A percentile compares a stretch with the other conserved stretches of the same genome.
phyloP scores from a whole-genome alignment of 139 green algal species.

The Bryopsis sp. region DNA sequence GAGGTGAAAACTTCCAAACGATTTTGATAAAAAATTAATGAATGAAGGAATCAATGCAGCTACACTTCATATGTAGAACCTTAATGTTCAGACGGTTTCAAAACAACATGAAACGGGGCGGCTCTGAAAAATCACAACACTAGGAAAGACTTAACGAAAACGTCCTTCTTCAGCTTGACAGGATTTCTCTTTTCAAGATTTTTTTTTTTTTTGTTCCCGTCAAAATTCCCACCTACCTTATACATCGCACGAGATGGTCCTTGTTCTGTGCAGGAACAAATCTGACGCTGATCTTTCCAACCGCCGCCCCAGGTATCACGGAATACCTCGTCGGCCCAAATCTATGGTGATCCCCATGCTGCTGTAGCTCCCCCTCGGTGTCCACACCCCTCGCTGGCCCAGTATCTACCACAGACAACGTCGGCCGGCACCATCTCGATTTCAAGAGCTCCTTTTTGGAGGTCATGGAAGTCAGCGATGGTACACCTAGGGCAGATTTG shows the following conservation, averaged over 20 bases:
- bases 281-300: slow-evolving; percentile 64
- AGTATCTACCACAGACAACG: slow-evolving; percentile 81
- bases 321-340: slow-evolving; percentile 90
- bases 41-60: no score
- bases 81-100: no score
- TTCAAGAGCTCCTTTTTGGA: slow-evolving; percentile 63
- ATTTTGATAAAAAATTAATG: no score
- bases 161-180: no score
- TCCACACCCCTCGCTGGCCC: slow-evolving; percentile 23
- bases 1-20: no score
- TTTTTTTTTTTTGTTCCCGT: no score
- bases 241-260: slow-evolving; percentile 40
- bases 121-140: no score
- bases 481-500: slow-evolving; percentile 53
- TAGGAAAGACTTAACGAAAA: no score
- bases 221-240: no score
- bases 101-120: no score
- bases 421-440: slow-evolving; percentile 79
- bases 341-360: background rate
- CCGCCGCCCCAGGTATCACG: slow-evolving; percentile 73
- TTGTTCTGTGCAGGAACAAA: slow-evolving; percentile 62
- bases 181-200: no score
- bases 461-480: slow-evolving; percentile 38
- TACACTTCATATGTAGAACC: no score
- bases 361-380: background rate